phyloP scores from a whole-genome alignment of 345 rosid species.

The Lepidium aucheri region DNA sequence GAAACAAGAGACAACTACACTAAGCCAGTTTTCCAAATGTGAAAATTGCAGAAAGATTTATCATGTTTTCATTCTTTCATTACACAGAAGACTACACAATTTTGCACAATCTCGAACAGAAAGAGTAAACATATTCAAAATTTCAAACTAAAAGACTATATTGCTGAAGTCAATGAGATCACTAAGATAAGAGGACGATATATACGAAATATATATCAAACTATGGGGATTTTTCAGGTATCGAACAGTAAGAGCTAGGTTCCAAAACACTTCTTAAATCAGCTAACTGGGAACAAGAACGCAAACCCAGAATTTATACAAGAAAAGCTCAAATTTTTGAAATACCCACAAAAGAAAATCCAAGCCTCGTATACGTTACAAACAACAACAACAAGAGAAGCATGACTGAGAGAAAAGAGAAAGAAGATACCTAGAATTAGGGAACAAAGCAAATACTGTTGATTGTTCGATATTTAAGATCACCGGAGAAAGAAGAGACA shows the following conservation, averaged over 20 bases:
- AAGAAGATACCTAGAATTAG: not conserved
- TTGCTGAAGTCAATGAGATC: slow-evolving; percentile 11
- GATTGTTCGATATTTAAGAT: no score
- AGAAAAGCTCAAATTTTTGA: not conserved
- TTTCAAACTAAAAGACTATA: not conserved
- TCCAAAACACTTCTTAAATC: not conserved
- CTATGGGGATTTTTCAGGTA: not conserved
- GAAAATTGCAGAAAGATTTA: no score
- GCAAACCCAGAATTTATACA: not conserved
- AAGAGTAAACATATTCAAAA: not conserved
- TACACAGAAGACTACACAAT: no score
- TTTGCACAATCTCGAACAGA: not conserved
- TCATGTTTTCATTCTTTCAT: no score
- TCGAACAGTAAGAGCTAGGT: slow-evolving; percentile 33
- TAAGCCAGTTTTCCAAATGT: no score
- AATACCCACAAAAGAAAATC: not conserved
- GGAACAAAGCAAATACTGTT: not conserved
- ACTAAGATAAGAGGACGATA: not conserved
- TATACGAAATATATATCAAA: not conserved
- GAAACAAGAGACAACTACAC: not conserved
- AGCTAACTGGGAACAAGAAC: not conserved
- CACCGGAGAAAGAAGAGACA: no score
- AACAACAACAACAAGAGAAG: not conserved
- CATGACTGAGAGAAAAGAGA: not conserved
- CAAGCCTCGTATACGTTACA: not conserved